Base-by-base conservation (phyloP, 2,329 filamentous ascomycete species). In the Tolypocladium sp. region DNA sequence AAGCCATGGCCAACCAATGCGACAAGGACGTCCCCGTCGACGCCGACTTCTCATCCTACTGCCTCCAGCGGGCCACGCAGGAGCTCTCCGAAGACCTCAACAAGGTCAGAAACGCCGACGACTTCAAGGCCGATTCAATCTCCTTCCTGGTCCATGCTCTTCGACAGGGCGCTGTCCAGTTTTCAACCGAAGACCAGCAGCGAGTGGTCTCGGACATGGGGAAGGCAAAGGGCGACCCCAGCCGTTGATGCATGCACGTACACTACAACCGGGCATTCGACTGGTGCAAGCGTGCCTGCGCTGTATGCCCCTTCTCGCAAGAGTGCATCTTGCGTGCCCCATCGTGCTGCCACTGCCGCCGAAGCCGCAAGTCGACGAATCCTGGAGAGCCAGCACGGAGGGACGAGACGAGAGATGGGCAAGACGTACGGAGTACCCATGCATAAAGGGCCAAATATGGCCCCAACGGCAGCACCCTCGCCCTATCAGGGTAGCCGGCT, bases 1-100 rank as follows among this genome's bases (percentile, higher is more conserved):
- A 37, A 37, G 20, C 20, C 30, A 53, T 53, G 49, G 30, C 30
- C 30, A 20, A 35, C 17, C 49, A 15, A 35, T 22, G 25, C 40
- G 22, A 60, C 57, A 59, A 62, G 30, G 60, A 41, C 15, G 27
- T 40, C 51, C 58, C 64, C 40, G 46, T 58, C n/a, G 62, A 66
- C 15, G 49, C 68, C 52, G 74, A 77, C 30, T 91, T 90, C 72
- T 77, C 80, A 10, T 76, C 84, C 12, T 87, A 84, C 70, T 91
- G 91, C 70, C 81, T 92, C 54, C 84, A 88, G 66, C 84, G 83
- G 60, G 77, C 85, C 7, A 90, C 89, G 0, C 76, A 79, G 56
- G 89, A 92, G 69, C 85, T 92, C 59, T 84, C 86, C 15, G 86
- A 91, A 64, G 89, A 92, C 69, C 79, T 92, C 42, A 85, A 90